A percentile compares a stretch with the other conserved stretches of the same genome.
These are phyloP conservation scores for Physcomitrellopsis africana DNA, from an alignment of 225 moss, liverwort and hornwort species.

Conservation along the genomic window DNA sequence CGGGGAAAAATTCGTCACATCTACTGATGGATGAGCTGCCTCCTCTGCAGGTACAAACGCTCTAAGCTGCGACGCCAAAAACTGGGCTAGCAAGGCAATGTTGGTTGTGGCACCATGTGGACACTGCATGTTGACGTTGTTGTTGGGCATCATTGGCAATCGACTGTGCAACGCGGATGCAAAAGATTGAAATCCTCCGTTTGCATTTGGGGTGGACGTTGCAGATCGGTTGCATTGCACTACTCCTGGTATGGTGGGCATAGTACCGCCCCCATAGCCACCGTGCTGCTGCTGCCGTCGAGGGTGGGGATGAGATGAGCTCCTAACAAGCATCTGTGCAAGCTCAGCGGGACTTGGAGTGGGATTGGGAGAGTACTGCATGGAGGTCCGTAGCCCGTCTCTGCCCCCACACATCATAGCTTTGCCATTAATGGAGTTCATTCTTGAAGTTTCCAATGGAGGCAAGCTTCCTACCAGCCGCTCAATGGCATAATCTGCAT, in stretches of 20 bases:
- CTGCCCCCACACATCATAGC: slow-evolving; percentile 30
- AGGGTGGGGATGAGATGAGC: slow-evolving; percentile 50
- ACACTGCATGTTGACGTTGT: slow-evolving; percentile 35
- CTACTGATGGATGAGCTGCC: slow-evolving; percentile 20
- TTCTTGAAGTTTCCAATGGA: slow-evolving; percentile 38
- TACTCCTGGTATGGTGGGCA: slow-evolving; percentile 24
- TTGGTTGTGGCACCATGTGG: slow-evolving; percentile 57
- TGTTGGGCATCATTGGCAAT: slow-evolving; percentile 60
- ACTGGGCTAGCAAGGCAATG: slow-evolving; percentile 78
- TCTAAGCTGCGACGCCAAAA: slow-evolving; percentile 76
- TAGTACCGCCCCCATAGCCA: background rate
- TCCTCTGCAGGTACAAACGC: slow-evolving; percentile 61
- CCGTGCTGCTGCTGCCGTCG: slow-evolving; percentile 29
- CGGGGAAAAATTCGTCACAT: slow-evolving; percentile 31
- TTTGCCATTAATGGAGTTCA: slow-evolving; percentile 43
- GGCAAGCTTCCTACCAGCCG: slow-evolving; percentile 36
- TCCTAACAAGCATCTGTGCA: slow-evolving; percentile 76
- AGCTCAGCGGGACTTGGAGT: slow-evolving; percentile 87
- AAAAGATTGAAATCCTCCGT: slow-evolving; percentile 65
- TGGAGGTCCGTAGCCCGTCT: slow-evolving; percentile 30
- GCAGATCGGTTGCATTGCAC: slow-evolving; percentile 25
- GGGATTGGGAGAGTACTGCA: slow-evolving; percentile 35
- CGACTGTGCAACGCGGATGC: slow-evolving; percentile 66
- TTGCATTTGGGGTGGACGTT: slow-evolving; percentile 9
- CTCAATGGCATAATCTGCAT: slow-evolving; percentile 37